Conservation (phyloP, 495 filamentous ascomycete species). For the Viridothelium virens region DNA sequence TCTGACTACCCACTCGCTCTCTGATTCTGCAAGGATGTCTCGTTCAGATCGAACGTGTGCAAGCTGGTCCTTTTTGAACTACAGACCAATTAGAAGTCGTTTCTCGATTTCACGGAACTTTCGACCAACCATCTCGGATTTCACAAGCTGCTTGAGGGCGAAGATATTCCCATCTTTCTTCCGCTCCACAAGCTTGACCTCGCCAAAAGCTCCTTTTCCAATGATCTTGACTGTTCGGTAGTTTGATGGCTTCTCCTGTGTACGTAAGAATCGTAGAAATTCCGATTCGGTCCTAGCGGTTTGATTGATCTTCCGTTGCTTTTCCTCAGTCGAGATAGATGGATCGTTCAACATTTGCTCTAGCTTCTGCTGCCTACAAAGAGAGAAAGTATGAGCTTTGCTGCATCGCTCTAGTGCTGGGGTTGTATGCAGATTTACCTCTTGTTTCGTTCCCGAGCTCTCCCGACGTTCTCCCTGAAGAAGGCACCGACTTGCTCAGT, state of each 20-base stretch:
- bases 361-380: conserved; percentile 43
- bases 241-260: conserved; percentile 83
- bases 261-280: conserved; percentile 89
- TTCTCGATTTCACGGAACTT: background rate
- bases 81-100: background rate
- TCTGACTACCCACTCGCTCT: conserved; percentile 98
- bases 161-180: conserved; percentile 96
- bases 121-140: conserved; percentile 73
- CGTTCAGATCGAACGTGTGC: conserved; percentile 97
- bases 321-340: conserved; percentile 62
- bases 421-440: conserved; percentile 48
- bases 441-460: conserved; percentile 82
- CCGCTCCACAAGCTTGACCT: conserved; percentile 93
- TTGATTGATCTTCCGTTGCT: conserved; percentile 67
- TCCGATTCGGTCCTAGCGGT: conserved; percentile 77
- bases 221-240: conserved; percentile 96
- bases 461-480: conserved; percentile 92
- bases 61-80: conserved; percentile 95
- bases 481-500: conserved; percentile 66
- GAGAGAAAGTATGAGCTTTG: background rate
- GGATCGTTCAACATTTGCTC: conserved; percentile 72
- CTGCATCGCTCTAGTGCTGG: background rate
- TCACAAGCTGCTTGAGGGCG: conserved; percentile 95
- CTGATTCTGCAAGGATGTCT: conserved; percentile 94
- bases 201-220: conserved; percentile 97